Evolutionary conservation across 805 yeast species (phyloP).

Genomic region (Saturnispora zaruensis): DNA sequence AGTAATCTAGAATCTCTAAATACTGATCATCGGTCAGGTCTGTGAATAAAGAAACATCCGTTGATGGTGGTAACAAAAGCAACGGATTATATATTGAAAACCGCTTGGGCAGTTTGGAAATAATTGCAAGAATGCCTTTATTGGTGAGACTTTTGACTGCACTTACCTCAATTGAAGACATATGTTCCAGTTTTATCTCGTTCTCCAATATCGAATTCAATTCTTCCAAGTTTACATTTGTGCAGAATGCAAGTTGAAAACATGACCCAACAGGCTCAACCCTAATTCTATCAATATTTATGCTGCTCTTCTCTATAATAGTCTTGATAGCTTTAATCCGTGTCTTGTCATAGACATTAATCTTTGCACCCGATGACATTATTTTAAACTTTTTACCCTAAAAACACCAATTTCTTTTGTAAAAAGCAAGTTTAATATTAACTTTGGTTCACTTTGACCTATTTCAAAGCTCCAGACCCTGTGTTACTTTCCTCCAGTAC

Average conservation of each 20-base stretch:
- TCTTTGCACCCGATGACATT: not conserved
- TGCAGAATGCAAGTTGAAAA: not conserved
- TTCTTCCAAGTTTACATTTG: not conserved
- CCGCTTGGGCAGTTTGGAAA: slow-evolving; percentile 36
- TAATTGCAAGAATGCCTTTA: not conserved
- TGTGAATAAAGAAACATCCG: slow-evolving; percentile 32
- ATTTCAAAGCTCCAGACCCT: too few species aligned
- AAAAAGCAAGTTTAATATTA: not conserved
- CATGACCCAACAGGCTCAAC: not conserved
- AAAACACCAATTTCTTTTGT: too few species aligned
- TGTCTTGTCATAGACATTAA: not conserved
- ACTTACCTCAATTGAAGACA: not conserved
- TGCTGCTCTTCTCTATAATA: not conserved
- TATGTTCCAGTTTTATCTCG: not conserved
- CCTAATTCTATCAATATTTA: not conserved
- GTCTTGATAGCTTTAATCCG: slow-evolving; percentile 6
- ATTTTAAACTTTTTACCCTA: not conserved
- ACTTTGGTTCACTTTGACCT: too few species aligned
- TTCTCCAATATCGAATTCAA: not conserved
- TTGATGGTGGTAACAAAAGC: slow-evolving; percentile 44
- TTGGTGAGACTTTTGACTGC: too few species aligned
- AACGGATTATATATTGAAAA: slow-evolving; percentile 63
- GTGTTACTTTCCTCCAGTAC: too few species aligned
- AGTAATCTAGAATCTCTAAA: not conserved
- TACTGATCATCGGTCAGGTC: not conserved